phyloP scores from a whole-genome alignment of 2,329 filamentous ascomycete genomes.

The Hypoxylon sp. region DNA sequence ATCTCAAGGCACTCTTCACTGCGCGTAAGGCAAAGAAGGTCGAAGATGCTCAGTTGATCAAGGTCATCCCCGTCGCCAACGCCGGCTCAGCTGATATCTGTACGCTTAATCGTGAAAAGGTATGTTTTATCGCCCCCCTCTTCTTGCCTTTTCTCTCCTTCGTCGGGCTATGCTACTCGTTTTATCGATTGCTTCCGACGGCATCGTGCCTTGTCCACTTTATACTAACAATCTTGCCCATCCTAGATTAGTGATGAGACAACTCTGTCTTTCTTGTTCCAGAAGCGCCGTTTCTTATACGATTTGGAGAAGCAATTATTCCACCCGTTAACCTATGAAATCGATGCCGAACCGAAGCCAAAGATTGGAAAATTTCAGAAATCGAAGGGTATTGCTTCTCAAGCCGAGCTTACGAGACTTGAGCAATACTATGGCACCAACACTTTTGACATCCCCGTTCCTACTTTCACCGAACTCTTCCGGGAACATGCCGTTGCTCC shows the following conservation, averaged over 20 bases:
- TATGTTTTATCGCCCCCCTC: conserved; percentile 50
- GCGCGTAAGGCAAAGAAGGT: conserved; percentile 78
- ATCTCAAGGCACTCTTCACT: conserved; percentile 85
- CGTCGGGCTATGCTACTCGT: too few relatives aligned
- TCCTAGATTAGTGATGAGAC: conserved; percentile 77
- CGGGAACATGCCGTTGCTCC: conserved; percentile 98
- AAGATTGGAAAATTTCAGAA: conserved; percentile 82
- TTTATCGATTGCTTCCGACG: neutral
- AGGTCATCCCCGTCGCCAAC: conserved; percentile 90
- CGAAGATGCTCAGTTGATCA: conserved; percentile 85
- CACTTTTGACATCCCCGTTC: conserved; percentile 97
- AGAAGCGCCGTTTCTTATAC: conserved; percentile 97
- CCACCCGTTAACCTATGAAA: conserved; percentile 82
- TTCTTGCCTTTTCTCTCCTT: neutral
- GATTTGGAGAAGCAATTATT: conserved; percentile 80
- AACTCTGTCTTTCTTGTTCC: conserved; percentile 92
- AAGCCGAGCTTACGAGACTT: conserved; percentile 82
- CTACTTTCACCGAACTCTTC: conserved; percentile 95
- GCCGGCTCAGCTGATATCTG: conserved; percentile 92
- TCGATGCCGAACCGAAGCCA: conserved; percentile 90
- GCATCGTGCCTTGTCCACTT: neutral
- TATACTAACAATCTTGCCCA: conserved; percentile 19
- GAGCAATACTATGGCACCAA: conserved; percentile 96
- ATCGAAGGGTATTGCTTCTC: conserved; percentile 79
- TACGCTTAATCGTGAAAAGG: conserved; percentile 81